A percentile compares a stretch with the other conserved stretches of the same genome.
Conservation (phyloP, 192 early-diverging fungal species). For the Dissophora globulifera region DNA sequence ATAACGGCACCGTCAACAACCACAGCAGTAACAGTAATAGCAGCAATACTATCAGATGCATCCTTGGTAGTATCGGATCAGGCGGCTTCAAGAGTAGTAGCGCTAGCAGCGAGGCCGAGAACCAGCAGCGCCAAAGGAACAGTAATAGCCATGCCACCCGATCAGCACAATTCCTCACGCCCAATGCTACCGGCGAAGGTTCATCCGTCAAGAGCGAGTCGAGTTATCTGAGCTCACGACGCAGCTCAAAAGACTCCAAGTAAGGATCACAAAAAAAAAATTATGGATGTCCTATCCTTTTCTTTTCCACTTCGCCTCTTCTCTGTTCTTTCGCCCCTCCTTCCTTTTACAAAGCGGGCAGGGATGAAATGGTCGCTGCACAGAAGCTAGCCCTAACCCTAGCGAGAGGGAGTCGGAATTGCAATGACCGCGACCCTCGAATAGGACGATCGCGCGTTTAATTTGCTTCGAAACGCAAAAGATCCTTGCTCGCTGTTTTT, state of each 20-base stretch:
- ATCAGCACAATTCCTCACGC: background rate
- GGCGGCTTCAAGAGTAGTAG: background rate
- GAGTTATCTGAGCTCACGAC: conserved; percentile 21
- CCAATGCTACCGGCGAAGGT: conserved; percentile 7
- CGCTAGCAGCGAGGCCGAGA: background rate
- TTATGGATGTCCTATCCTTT: background rate
- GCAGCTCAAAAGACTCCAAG: conserved; percentile 48
- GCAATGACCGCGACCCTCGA: background rate
- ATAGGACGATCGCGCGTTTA: background rate
- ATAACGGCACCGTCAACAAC: background rate
- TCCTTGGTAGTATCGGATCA: background rate
- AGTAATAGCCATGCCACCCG: background rate
- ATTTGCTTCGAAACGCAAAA: no score
- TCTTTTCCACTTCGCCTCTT: background rate
- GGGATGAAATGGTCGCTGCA: background rate
- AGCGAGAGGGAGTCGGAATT: no score
- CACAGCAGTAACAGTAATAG: conserved; percentile 3
- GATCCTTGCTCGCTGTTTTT: no score
- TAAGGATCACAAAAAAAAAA: conserved; percentile 22
- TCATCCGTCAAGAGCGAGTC: conserved; percentile 28
- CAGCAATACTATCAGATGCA: background rate
- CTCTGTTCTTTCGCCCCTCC: background rate
- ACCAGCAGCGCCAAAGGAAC: background rate
- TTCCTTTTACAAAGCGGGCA: conserved; percentile 1
- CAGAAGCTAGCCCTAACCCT: no score